Evolutionary conservation across 257 asterid genomes (phyloP).

Genomic region (Echium plantagineum): DNA sequence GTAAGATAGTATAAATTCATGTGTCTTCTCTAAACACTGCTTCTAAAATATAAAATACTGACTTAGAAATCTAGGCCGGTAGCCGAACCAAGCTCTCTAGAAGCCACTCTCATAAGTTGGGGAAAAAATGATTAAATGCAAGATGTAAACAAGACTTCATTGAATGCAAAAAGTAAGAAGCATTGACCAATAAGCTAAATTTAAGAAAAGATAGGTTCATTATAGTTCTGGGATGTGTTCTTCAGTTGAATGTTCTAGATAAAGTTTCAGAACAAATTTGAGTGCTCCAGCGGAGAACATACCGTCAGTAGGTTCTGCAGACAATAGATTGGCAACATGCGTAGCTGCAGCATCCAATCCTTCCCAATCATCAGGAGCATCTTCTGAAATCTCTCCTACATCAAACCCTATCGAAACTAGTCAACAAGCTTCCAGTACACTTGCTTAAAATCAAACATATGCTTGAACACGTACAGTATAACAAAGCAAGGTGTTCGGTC

Average conservation of each 20-base stretch:
- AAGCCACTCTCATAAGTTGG: background rate
- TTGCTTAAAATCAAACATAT: background rate
- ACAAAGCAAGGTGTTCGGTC: background rate
- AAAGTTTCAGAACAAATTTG: background rate
- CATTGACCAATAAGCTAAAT: background rate
- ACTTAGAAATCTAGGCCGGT: background rate
- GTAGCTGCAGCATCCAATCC: constrained; percentile 78
- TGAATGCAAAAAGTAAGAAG: background rate
- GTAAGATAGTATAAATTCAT: background rate
- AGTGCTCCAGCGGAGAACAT: constrained; percentile 13
- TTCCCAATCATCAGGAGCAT: constrained; percentile 51
- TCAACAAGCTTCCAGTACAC: background rate
- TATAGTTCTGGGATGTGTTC: background rate
- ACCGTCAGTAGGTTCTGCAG: constrained; percentile 72
- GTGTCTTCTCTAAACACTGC: background rate
- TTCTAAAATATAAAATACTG: background rate
- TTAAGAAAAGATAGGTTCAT: background rate
- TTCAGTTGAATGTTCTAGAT: background rate
- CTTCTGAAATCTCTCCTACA: constrained; percentile 54
- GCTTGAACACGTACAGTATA: background rate
- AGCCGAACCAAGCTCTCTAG: background rate
- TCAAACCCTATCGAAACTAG: constrained; percentile 53
- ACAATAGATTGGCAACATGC: constrained; percentile 67
- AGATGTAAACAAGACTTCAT: background rate
- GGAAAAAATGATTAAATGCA: too few species aligned